Percentiles rank a stretch among this genome's conserved stretches.
phyloP scores from a whole-genome alignment of 768 basidiomycete species.

The Russula dissimulans region DNA sequence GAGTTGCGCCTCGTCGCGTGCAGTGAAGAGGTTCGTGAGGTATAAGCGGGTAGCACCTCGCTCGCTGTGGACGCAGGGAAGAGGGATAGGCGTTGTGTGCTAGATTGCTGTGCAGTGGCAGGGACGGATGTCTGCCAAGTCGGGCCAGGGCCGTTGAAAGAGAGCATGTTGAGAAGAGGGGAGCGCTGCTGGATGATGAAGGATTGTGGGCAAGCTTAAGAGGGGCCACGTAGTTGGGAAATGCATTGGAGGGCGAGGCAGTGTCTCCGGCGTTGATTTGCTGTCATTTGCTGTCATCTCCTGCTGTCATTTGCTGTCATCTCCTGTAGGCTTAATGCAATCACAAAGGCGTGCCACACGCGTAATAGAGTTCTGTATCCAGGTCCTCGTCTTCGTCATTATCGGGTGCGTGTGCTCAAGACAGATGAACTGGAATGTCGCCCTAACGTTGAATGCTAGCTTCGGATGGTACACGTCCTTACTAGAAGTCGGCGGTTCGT shows the following conservation, averaged over 20 bases:
- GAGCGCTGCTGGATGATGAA: background rate
- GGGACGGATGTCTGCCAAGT: constrained; percentile 12
- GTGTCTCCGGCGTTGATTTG: background rate
- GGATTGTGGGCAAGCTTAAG: background rate
- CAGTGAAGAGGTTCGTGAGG: constrained; percentile 53
- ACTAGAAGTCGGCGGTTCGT: constrained; percentile 17
- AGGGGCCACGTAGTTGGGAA: background rate
- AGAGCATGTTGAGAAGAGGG: constrained; percentile 6
- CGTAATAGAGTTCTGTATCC: constrained; percentile 9
- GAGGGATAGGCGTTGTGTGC: background rate
- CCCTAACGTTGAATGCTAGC: background rate
- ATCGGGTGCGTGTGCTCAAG: constrained; percentile 11
- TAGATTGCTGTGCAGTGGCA: constrained; percentile 1
- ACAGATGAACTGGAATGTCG: background rate
- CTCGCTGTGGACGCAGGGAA: constrained; percentile 13
- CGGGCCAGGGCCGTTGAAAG: background rate
- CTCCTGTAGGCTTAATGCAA: constrained; percentile 1
- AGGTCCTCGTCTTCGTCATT: constrained; percentile 8
- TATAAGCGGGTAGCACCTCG: constrained; percentile 43
- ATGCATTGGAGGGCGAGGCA: background rate
- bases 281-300: too few species aligned
- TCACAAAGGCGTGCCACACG: background rate
- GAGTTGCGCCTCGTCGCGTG: constrained; percentile 39
- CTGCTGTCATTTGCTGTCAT: background rate
- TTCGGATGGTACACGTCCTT: constrained; percentile 16